Evolutionary conservation across 2,329 filamentous ascomycete species (phyloP).

Genomic region (Ophiostoma pallidulum): DNA sequence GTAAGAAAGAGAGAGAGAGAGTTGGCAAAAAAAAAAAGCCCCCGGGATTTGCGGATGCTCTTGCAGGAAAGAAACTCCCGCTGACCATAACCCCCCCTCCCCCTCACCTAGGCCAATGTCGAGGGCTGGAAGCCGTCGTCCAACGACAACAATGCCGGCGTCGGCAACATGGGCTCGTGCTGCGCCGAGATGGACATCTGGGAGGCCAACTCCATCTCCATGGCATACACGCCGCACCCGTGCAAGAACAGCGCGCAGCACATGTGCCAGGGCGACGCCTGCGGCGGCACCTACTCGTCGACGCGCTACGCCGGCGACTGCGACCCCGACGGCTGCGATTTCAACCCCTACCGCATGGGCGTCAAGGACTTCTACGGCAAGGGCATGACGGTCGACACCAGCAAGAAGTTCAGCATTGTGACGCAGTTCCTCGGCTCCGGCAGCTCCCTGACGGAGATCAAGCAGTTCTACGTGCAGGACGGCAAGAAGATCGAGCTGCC

Average conservation of each 20-base stretch:
- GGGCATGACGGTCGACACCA: constrained; percentile 48
- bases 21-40: too few species aligned
- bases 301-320: constrained; percentile 37
- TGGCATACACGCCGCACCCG: constrained; percentile 49
- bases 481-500: constrained; percentile 38
- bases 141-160: constrained; percentile 42
- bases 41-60: too few species aligned
- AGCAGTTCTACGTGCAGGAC: constrained; percentile 52
- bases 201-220: constrained; percentile 53
- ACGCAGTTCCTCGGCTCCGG: constrained; percentile 48
- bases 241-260: constrained; percentile 37
- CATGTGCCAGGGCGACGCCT: constrained; percentile 32
- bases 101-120: constrained; percentile 26
- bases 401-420: constrained; percentile 47
- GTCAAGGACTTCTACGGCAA: constrained; percentile 44
- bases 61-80: too few species aligned
- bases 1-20: too few species aligned
- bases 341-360: constrained; percentile 55
- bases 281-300: constrained; percentile 38
- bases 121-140: constrained; percentile 38
- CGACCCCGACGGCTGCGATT: constrained; percentile 57
- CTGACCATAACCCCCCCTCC: too few species aligned
- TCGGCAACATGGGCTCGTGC: constrained; percentile 40
- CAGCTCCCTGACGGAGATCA: constrained; percentile 42
- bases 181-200: constrained; percentile 51